Percentiles rank a stretch among this genome's conserved stretches.
phyloP scores from a whole-genome alignment of 140 eudicot species.

The Anethum foeniculum region DNA sequence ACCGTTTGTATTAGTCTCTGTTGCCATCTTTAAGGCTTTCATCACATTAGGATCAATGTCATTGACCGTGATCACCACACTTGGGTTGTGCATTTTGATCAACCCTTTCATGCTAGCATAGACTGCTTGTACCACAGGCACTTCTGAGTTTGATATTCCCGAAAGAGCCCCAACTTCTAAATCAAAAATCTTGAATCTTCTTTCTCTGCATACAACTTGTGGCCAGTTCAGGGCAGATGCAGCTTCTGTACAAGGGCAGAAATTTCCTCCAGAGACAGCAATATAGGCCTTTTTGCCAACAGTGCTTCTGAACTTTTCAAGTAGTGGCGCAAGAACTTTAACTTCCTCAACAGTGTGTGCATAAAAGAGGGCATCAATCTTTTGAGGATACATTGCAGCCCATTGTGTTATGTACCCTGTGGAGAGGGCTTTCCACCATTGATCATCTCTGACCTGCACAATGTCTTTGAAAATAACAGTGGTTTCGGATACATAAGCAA shows the following conservation, averaged over 20 bases:
- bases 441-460: constrained; percentile 87
- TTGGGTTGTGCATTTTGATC: constrained; percentile 78
- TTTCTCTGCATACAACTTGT: constrained; percentile 57
- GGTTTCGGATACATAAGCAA: constrained; percentile 91
- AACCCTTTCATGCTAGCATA: constrained; percentile 89
- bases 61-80: constrained; percentile 63
- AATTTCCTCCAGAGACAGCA: constrained; percentile 74
- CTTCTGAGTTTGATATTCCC: constrained; percentile 64
- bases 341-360: constrained; percentile 80
- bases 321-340: constrained; percentile 73
- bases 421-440: constrained; percentile 95
- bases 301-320: constrained; percentile 72
- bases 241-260: constrained; percentile 85
- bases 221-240: constrained; percentile 79
- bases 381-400: constrained; percentile 97
- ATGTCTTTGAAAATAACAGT: constrained; percentile 89
- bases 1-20: constrained; percentile 38
- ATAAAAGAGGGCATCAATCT: constrained; percentile 83
- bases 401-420: constrained; percentile 91
- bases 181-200: constrained; percentile 88
- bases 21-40: constrained; percentile 77
- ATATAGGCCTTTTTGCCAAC: constrained; percentile 86
- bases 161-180: constrained; percentile 65
- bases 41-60: constrained; percentile 56
- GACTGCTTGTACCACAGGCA: constrained; percentile 81